Evolutionary conservation across 1,284 basidiomycete genomes (phyloP).

Genomic region (Golubevia pallescens): DNA sequence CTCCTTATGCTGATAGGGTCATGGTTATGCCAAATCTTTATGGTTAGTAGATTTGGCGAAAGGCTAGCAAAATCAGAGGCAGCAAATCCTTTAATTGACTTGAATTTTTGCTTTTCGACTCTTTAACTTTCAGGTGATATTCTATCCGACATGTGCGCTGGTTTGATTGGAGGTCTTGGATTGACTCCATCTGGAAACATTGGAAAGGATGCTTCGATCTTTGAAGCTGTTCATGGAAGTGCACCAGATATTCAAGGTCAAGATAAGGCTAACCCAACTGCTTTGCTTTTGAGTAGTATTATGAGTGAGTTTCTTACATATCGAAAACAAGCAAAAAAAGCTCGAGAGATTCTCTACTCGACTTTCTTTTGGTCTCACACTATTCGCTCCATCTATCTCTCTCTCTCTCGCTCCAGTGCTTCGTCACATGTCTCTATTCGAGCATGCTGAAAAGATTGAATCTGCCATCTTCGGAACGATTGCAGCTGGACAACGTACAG

Average conservation of each 20-base stretch:
- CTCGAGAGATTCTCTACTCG: too few relatives aligned
- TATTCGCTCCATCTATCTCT: slow-evolving; percentile 1
- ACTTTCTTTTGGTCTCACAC: not conserved
- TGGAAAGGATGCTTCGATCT: slow-evolving; percentile 62
- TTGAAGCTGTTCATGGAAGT: slow-evolving; percentile 62
- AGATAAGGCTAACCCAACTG: slow-evolving; percentile 65
- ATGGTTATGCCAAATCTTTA: slow-evolving; percentile 99
- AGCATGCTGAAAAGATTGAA: slow-evolving; percentile 61
- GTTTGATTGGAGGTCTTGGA: slow-evolving; percentile 95
- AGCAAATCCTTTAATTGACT: too few relatives aligned
- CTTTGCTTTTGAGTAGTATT: slow-evolving; percentile 56
- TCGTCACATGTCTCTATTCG: slow-evolving; percentile 60
- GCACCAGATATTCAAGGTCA: slow-evolving; percentile 61
- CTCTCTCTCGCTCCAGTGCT: too few relatives aligned
- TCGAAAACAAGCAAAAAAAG: too few relatives aligned
- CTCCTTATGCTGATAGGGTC: slow-evolving; percentile 91
- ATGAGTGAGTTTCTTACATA: too few relatives aligned
- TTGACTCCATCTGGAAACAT: slow-evolving; percentile 99
- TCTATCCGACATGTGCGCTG: slow-evolving; percentile 98
- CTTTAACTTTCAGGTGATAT: slow-evolving; percentile 76
- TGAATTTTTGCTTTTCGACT: too few relatives aligned
- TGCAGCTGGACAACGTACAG: slow-evolving; percentile 56
- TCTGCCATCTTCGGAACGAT: slow-evolving; percentile 59
- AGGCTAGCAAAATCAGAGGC: too few relatives aligned
- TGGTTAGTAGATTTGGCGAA: too few relatives aligned